Conservation (phyloP, 441 rosid genomes). For the Bruguiera hainesii region DNA sequence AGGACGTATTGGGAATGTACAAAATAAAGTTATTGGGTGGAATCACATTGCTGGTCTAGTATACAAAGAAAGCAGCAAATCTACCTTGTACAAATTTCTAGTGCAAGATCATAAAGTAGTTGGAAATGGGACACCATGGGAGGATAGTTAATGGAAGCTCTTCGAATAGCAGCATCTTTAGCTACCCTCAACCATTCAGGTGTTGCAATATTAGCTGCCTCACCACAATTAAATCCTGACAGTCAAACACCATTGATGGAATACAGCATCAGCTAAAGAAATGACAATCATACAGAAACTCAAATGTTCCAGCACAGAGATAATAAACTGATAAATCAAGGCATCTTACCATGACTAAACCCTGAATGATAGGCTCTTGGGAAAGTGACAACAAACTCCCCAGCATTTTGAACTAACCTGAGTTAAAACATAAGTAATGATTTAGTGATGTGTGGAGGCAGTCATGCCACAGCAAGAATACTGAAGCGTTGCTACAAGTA, state of each 20-base stretch:
- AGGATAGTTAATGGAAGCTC: conserved; percentile 94
- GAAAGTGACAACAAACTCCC: conserved; percentile 98
- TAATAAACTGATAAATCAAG: conserved; percentile 15
- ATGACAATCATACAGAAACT: not conserved
- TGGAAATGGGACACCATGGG: conserved; percentile 99
- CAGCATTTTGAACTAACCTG: conserved; percentile 21
- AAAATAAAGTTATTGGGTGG: conserved; percentile 2
- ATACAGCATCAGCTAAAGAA: not conserved
- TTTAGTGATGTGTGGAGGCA: not conserved
- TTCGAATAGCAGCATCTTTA: conserved; percentile 89
- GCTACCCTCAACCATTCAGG: conserved; percentile 93
- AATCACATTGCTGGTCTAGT: conserved; percentile 13
- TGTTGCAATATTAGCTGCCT: conserved; percentile 92
- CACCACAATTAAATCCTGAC: conserved; percentile 68
- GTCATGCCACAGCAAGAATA: too few species aligned
- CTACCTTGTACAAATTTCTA: conserved; percentile 81
- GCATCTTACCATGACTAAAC: conserved; percentile 85
- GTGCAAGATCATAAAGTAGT: conserved; percentile 92
- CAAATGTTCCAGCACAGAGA: not conserved
- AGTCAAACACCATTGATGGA: conserved; percentile 8
- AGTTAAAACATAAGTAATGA: not conserved
- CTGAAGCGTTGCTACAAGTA: too few species aligned
- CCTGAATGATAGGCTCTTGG: conserved; percentile 99
- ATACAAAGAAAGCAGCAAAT: conserved; percentile 11
- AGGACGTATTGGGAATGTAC: conserved; percentile 9